Percentiles rank a stretch among this genome's conserved stretches.
Evolutionary conservation across 225 moss, liverwort and hornwort genomes (phyloP).

Genomic region (Sphagnum contortum): DNA sequence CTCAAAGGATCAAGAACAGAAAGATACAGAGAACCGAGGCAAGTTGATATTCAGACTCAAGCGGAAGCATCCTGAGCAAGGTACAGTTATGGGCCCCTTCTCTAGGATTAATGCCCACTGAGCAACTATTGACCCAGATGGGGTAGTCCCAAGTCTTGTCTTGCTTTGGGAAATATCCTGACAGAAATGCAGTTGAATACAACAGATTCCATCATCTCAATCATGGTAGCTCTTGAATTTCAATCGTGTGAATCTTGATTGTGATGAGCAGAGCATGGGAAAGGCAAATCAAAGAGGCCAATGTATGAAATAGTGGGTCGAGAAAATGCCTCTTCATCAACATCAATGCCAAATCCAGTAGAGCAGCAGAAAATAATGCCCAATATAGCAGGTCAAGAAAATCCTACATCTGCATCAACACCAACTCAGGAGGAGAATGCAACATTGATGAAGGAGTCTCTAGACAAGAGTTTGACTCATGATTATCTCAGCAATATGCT

Average conservation of each 20-base stretch:
- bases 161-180: background rate
- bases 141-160: background rate
- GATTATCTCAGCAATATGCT: background rate
- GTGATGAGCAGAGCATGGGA: slow-evolving; percentile 13
- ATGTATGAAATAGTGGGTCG: slow-evolving; percentile 36
- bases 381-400: slow-evolving; percentile 7
- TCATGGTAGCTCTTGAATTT: background rate
- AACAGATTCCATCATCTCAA: too few species aligned
- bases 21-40: slow-evolving; percentile 16
- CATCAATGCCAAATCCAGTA: slow-evolving; percentile 13
- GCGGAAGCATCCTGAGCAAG: slow-evolving; percentile 23
- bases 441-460: slow-evolving; percentile 3
- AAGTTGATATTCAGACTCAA: slow-evolving; percentile 37
- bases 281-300: slow-evolving; percentile 27
- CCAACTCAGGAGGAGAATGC: slow-evolving; percentile 2
- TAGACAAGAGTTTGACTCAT: background rate
- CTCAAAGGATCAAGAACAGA: slow-evolving; percentile 2
- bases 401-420: slow-evolving; percentile 6
- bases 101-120: background rate
- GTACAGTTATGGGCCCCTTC: slow-evolving; percentile 8
- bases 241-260: background rate
- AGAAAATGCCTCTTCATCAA: slow-evolving; percentile 31
- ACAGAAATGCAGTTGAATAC: too few species aligned
- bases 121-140: background rate
- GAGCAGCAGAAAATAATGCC: slow-evolving; percentile 4